phyloP scores from a whole-genome alignment of 345 rosid species.

The Pugionium dolabratum region DNA sequence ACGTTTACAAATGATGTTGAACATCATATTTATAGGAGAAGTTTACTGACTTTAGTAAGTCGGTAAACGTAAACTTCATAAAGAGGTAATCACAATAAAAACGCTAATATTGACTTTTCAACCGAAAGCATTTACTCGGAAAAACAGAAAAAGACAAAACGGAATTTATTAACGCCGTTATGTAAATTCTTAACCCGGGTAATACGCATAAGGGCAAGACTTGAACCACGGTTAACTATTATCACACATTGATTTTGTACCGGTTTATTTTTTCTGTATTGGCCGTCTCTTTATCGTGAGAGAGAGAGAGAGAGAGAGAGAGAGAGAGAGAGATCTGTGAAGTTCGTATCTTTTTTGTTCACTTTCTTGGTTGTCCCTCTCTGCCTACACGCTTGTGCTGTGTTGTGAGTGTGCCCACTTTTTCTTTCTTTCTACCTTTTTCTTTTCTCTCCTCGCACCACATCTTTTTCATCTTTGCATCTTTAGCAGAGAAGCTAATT shows the following conservation, averaged over 20 bases:
- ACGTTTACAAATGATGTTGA: too few relatives aligned
- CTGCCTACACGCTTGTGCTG: slow-evolving; percentile 40
- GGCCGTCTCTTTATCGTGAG: slow-evolving; percentile 8
- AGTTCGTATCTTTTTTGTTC: slow-evolving; percentile 39
- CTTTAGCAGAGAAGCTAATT: slow-evolving; percentile 16
- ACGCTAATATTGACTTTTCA: too few relatives aligned
- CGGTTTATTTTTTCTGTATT: slow-evolving; percentile 4
- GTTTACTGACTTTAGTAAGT: too few relatives aligned
- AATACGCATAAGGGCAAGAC: not conserved
- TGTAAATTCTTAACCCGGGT: not conserved
- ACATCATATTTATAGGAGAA: too few relatives aligned
- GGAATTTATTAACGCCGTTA: slow-evolving; percentile 18
- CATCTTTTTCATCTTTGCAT: slow-evolving; percentile 4
- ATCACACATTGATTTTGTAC: slow-evolving; percentile 16
- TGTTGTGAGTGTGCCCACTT: slow-evolving; percentile 27
- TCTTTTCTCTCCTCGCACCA: not conserved
- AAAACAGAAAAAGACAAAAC: slow-evolving; percentile 10
- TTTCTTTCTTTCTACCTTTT: slow-evolving; percentile 15
- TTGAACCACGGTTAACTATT: slow-evolving; percentile 22
- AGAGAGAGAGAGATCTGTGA: slow-evolving; percentile 38
- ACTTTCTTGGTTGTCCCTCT: slow-evolving; percentile 42
- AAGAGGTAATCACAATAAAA: too few relatives aligned
- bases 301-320: slow-evolving; percentile 29
- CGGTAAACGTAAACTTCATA: too few relatives aligned
- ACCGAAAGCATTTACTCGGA: too few relatives aligned